Base-by-base conservation (phyloP, 306 rosid genomes). In the Rubus idaeus region DNA sequence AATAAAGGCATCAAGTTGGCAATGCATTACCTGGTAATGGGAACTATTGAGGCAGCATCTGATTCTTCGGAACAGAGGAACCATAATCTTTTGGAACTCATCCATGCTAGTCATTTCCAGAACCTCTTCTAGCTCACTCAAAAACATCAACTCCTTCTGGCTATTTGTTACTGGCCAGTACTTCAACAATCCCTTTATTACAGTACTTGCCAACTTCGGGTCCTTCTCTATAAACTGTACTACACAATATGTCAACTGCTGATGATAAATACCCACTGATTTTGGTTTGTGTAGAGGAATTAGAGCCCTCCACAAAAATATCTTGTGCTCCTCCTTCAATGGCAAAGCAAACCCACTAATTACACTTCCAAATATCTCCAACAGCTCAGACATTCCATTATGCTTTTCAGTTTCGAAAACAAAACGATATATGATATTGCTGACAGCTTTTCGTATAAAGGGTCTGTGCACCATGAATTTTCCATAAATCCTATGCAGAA, bases 401-500 rank as follows among this genome's bases (percentile, higher is more conserved):
- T 96, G 97, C 79, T 91, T 90, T 86, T 93, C 96, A 0, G 94
- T 96, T 81, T 96, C 98, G 0, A 88, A 93, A 81, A 96, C 96
- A 75, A 96, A 96, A 42, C 93, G 89, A 79, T 87, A 93, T 74
- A 96, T 85, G 83, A 93, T 83, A 71, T 89, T 93, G 90, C 99
- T 91, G 62, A 93, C 96, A 35, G 90, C 95, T 83, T 91, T 96
- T 75, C 99, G 64, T 12, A 96, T 84, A 74, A 91, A 96, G 77
- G 97, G 94, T 83, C 99, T 91, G 78, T 96, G 98, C 58, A 88
- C 89, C 99, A 93, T 93, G 91, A 93, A 96, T 68, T 96, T 96
- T 63, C 98, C 99, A 49, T 96, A 96, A 74, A 96, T 84, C 77
- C 97, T 88, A 74, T 96, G 99, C 82, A 92, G 91, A 71, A 96